Conservation (phyloP, 805 yeast species). For the Sugiyamaella marilandica region DNA sequence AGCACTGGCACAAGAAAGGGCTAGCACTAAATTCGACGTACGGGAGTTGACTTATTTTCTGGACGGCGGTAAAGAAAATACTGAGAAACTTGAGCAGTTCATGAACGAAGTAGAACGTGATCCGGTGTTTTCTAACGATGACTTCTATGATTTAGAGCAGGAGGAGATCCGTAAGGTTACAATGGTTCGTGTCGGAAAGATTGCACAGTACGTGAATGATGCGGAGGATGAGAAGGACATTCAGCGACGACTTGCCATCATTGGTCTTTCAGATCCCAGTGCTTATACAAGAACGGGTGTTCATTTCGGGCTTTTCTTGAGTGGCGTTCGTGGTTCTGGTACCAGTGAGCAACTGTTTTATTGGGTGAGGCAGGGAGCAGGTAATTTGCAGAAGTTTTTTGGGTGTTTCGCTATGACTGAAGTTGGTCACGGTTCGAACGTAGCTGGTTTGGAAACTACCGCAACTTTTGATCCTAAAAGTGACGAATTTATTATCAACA, state of each 20-base stretch:
- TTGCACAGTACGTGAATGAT: conserved; percentile 12
- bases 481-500: conserved; percentile 68
- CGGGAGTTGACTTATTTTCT: conserved; percentile 40
- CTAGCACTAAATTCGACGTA: conserved; percentile 33
- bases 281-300: conserved; percentile 79
- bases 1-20: conserved; percentile 37
- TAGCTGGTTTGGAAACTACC: conserved; percentile 87
- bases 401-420: conserved; percentile 95
- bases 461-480: conserved; percentile 67
- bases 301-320: conserved; percentile 76
- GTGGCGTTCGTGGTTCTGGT: conserved; percentile 81
- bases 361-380: conserved; percentile 62
- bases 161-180: conserved; percentile 36
- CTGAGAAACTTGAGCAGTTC: conserved; percentile 37
- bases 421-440: conserved; percentile 88
- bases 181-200: conserved; percentile 29
- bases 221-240: conserved; percentile 14
- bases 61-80: conserved; percentile 38
- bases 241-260: conserved; percentile 26
- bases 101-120: conserved; percentile 48
- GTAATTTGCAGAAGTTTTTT: conserved; percentile 37
- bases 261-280: conserved; percentile 57
- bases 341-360: conserved; percentile 74
- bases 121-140: conserved; percentile 43
- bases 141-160: conserved; percentile 44